Base-by-base conservation (phyloP, 192 early-diverging fungal species). In the Phlyctochytrium arcticum region DNA sequence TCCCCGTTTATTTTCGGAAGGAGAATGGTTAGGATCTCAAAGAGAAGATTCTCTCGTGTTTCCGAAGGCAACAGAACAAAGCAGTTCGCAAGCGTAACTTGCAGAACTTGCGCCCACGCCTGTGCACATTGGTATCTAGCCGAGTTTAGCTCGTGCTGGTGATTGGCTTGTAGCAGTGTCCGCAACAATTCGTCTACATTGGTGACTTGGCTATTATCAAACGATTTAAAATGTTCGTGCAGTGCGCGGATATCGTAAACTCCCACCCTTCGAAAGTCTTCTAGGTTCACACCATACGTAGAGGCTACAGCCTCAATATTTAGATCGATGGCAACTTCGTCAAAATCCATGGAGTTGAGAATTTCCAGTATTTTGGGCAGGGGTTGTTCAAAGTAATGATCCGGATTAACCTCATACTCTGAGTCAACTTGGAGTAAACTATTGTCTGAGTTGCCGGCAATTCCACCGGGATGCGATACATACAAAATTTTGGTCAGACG, bases 31-130 rank as follows among this genome's bases (percentile, higher is more conserved):
- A 98, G 69, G 48, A 98, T 75, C 57, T 90, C 86, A 42, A 80
- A 82, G 8, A 87, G 59, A 21, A 80, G 80, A 8, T 67, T 54
- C 61, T 89, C 87, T 4, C 87, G 78, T 37, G 74, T 26, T 54
- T 92, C 79, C 26, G 82, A 66, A 44, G 85, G 76, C 53, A 92
- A 59, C 17, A 87, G 60, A 51, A 82, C 78, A 75, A 89, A 89
- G 57, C 81, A 79, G 17, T 83, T 75, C 31, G 77, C 77, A 47
- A 96, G 31, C 1, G 86, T 81, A 12, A 92, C 78, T 48, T 93
- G 85, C 5, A 92, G 78, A 21, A 95, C 71, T 51, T 91, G 83
- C 59, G 85, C 79, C 96, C 96, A 98, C 1, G 89, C 85, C 36
- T 85, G 77, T 54, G 91, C 75, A 21, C 84, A 85, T 46, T 88